Conservation (phyloP, 768 basidiomycete genomes). For the Panaeolus papilionaceus region DNA sequence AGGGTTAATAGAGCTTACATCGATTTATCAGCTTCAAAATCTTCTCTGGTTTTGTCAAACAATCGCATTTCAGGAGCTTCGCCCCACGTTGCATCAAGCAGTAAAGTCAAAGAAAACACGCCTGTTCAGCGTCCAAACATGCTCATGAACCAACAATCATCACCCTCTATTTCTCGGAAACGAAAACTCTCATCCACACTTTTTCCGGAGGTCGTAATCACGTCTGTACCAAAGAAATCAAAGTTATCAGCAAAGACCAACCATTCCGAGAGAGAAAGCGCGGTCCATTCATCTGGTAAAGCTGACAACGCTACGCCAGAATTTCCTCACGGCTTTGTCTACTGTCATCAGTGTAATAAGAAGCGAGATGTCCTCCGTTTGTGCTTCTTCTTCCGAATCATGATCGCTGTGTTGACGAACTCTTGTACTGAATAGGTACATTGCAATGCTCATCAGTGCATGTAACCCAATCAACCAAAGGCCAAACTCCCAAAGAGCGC, state of each 20-base stretch:
- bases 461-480: conserved; percentile 25
- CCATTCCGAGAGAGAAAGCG: conserved; percentile 25
- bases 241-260: conserved; percentile 31
- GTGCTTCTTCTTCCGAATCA: conserved; percentile 25
- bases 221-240: conserved; percentile 38
- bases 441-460: conserved; percentile 48
- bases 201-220: conserved; percentile 26
- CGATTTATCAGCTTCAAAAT: conserved; percentile 53
- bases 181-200: conserved; percentile 47
- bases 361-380: conserved; percentile 61
- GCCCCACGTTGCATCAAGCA: conserved; percentile 33
- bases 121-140: conserved; percentile 36
- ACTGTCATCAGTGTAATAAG: conserved; percentile 77
- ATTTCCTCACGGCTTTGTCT: conserved; percentile 51
- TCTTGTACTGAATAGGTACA: conserved; percentile 28
- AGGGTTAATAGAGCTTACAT: conserved; percentile 59
- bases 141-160: conserved; percentile 26
- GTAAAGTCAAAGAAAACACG: conserved; percentile 54
- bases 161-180: conserved; percentile 45
- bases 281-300: conserved; percentile 37
- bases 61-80: conserved; percentile 29
- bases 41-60: conserved; percentile 42
- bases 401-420: not conserved
- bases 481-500: conserved; percentile 35
- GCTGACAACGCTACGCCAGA: conserved; percentile 32